Base-by-base conservation (phyloP, 2,329 filamentous ascomycete species). In the Dothiorella sarmentorum region DNA sequence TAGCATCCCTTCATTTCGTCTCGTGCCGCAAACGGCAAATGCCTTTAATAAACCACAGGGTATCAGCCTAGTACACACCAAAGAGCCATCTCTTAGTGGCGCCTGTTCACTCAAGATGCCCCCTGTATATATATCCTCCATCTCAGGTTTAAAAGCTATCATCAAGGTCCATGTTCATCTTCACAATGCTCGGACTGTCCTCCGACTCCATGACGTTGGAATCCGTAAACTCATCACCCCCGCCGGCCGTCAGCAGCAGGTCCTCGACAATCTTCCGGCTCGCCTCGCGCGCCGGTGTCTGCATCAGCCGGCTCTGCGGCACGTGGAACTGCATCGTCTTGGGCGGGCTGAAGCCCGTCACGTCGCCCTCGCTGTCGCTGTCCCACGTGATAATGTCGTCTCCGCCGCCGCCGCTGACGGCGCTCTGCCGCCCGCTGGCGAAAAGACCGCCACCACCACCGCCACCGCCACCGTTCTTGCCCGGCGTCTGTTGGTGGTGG, bases 241-340 rank as follows among this genome's bases (percentile, higher is more conserved):
- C n/a, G 2, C 90, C 90, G 3, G 90, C 90, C 40, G 89, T 90
- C 42, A 88, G 74, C 6, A 94, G 76, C 47, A 95, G 82, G 67
- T 93, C 89, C 55, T 91, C 87, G 0, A 95, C 89, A 60, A 95
- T 93, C 58, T 85, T 83, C 70, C 83, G 87, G 67, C 89, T 92
- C 3, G 90, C 90, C 72, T 94, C 89, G 58, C 88, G 83, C 27
- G 90, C 87, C 62, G 90, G 90, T 49, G 90, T 95, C 71, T 92
- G 90, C 70, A 93, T 73, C 20, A 95, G 75, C 68, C 89, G 86
- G 38, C 86, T 89, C 56, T 88, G 87, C 52, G 89, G 89, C 47
- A 95, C 75, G 43, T 88, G 87, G 71, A 95, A 95, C 68, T 92
- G 89, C 61, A 95, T 92, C 10, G 90, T 94, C 79, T 97, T 97